Evolutionary conservation across 140 eudicot species (phyloP).

Genomic region (Ambrosia hybrid): DNA sequence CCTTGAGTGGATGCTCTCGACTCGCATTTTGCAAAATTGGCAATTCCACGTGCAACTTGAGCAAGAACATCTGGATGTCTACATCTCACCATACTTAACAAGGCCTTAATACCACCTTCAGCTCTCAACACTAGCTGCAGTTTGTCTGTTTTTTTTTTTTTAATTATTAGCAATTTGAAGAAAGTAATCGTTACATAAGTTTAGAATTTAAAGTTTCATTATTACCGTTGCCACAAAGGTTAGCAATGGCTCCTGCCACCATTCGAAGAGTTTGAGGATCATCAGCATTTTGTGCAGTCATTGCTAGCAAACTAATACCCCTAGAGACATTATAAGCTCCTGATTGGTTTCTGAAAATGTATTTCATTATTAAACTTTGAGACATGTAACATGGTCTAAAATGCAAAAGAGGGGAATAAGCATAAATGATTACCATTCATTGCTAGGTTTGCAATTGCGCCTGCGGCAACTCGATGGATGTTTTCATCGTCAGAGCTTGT

Average conservation of each 20-base stretch:
- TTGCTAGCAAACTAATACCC: conserved; percentile 73
- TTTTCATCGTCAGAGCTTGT: conserved; percentile 77
- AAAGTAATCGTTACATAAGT: neutral
- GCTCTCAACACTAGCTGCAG: conserved; percentile 68
- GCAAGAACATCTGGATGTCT: conserved; percentile 97
- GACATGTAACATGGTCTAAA: neutral
- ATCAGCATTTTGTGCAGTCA: conserved; percentile 80
- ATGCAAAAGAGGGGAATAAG: neutral
- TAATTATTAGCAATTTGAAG: neutral
- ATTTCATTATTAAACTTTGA: neutral
- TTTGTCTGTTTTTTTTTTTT: conserved; percentile 54
- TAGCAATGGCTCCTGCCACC: conserved; percentile 97
- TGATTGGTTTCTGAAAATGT: conserved; percentile 77
- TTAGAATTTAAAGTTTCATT: neutral
- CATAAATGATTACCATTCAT: conserved; percentile 65
- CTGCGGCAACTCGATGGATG: conserved; percentile 92
- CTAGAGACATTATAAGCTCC: conserved; percentile 93
- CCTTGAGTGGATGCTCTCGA: conserved; percentile 92
- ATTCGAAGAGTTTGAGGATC: conserved; percentile 99
- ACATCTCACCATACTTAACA: conserved; percentile 88
- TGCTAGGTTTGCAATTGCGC: conserved; percentile 94
- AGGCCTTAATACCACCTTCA: conserved; percentile 91
- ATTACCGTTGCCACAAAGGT: conserved; percentile 96
- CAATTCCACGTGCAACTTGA: conserved; percentile 96
- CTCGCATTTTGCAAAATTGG: conserved; percentile 93